A percentile compares a stretch with the other conserved stretches of the same genome.
These are phyloP conservation scores for Fusarium multiceps DNA, from an alignment of 2,329 filamentous ascomycete genomes.

Conservation along the genomic window DNA sequence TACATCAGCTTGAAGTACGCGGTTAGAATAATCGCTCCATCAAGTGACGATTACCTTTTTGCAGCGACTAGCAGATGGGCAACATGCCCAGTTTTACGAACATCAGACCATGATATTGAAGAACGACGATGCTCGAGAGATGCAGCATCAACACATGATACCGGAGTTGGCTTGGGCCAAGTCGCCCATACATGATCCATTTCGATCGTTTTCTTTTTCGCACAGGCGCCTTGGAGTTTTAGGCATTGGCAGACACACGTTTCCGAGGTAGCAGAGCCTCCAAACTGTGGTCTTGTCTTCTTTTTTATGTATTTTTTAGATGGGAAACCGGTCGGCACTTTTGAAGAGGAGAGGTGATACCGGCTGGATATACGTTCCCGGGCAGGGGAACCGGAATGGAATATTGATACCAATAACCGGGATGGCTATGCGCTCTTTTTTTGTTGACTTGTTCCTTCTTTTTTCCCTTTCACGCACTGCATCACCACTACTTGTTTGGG, in stretches of 20 bases:
- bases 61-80: background rate
- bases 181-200: conserved; percentile 37
- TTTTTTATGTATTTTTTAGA: conserved; percentile 37
- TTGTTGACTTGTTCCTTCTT: conserved; percentile 14
- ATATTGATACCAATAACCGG: conserved; percentile 45
- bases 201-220: conserved; percentile 42
- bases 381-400: conserved; percentile 24
- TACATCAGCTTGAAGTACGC: conserved; percentile 27
- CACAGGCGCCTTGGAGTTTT: conserved; percentile 46
- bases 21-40: background rate
- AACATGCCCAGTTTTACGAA: conserved; percentile 2
- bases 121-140: conserved; percentile 25
- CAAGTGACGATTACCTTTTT: background rate
- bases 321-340: conserved; percentile 20
- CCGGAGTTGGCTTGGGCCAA: conserved; percentile 39
- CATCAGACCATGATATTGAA: conserved; percentile 8
- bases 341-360: conserved; percentile 14
- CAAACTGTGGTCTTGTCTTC: conserved; percentile 13
- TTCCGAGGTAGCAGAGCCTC: conserved; percentile 25
- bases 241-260: conserved; percentile 34
- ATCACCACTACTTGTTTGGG: background rate
- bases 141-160: conserved; percentile 36
- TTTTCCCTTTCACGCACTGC: conserved; percentile 1
- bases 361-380: conserved; percentile 32
- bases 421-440: conserved; percentile 37